Conservation (phyloP, 2,329 filamentous ascomycete species). For the Neofusicoccum parvum region DNA sequence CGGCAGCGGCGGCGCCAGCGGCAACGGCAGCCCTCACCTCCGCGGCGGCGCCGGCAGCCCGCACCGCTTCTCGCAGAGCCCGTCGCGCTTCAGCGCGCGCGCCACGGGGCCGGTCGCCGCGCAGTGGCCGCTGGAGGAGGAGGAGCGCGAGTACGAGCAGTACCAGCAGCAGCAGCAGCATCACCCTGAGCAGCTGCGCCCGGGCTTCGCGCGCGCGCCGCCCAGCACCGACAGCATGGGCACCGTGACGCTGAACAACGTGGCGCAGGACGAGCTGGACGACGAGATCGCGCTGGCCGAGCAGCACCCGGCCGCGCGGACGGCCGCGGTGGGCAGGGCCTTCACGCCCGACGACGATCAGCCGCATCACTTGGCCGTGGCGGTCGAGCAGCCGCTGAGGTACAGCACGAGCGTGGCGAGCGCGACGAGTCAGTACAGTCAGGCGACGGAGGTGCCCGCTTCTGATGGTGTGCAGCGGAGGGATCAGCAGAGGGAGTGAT, state of each 20-base stretch:
- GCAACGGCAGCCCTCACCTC: neutral
- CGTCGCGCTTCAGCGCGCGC: neutral
- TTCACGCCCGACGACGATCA: conserved; percentile 13
- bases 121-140: conserved; percentile 6
- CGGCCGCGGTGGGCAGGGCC: neutral
- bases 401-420: neutral
- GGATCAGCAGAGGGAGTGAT: neutral
- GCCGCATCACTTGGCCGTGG: neutral
- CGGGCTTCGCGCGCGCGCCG: neutral
- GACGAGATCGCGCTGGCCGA: neutral
- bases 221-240: neutral
- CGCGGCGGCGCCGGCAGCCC: neutral
- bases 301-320: neutral
- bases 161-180: neutral
- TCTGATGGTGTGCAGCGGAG: neutral
- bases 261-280: neutral
- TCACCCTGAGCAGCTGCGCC: neutral
- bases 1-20: neutral
- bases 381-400: neutral
- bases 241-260: conserved; percentile 5
- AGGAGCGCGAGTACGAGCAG: neutral
- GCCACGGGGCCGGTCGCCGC: neutral
- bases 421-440: neutral
- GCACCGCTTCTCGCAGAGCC: conserved; percentile 6
- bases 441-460: conserved; percentile 7